Base-by-base conservation (phyloP, 2,329 filamentous ascomycete genomes). In the Pseudonectria foliicola region DNA sequence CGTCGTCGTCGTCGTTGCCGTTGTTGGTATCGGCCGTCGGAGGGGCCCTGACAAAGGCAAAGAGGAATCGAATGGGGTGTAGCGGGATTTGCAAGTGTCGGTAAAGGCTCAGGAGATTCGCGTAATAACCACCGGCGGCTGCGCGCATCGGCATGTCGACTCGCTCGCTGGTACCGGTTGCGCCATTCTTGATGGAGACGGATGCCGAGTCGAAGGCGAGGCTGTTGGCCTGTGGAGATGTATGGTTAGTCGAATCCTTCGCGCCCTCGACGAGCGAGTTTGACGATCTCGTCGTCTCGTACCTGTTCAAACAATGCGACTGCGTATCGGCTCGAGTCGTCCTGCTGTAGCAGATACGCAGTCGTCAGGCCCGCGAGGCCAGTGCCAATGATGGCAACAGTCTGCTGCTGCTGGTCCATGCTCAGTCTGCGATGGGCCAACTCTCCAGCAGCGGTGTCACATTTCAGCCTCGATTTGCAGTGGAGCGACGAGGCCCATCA, bases 81-180 rank as follows among this genome's bases (percentile, higher is more conserved):
- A 74, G 71, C 6, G 56, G 55, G 10, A 80, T 59, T 3, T 60
- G 64, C 4, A 80, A 55, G 43, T 75, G 60, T 16, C 70, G 59
- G 51, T 79, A 79, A 67, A 80, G 71, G 16, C 62, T 59, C 42
- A 63, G 66, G 31, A 80, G 55, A 40, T 77, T 73, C 30, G 55
- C 50, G 47, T 80, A 78, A 52, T 73, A 80, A 13, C 63, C 60
- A 7, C 50, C 55, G 1, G 57, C 56, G 35, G 50, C 53, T 4
- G 58, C 57, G 16, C 63, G 60, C 54, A 61, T 61, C 4, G 63
- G 63, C 4, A 66, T 35, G 34, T 66, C 61, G 24, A 66, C 49
- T 8, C 60, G 54, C 40, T 65, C 63, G 7, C 44, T 42, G 2
- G 35, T 12, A 27, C 52, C 53, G 6, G 54, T 56, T 7, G 34